A percentile compares a stretch with the other conserved stretches of the same genome.
Evolutionary conservation across 1,284 basidiomycete genomes (phyloP).

Genomic region (Butyriboletus appendiculatus): DNA sequence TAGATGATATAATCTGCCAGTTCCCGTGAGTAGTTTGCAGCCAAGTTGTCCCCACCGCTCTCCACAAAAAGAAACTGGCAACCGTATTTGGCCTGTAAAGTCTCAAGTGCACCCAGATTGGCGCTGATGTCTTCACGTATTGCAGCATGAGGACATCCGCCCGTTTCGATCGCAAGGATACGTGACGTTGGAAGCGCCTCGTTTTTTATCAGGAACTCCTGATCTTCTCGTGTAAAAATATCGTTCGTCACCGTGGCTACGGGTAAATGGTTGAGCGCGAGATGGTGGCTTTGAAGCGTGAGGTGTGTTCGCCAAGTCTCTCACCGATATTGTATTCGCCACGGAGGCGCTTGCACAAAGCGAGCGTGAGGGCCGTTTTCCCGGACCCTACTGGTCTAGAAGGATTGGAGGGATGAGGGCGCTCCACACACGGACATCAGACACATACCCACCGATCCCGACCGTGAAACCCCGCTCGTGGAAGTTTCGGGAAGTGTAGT

Average conservation of each 20-base stretch:
- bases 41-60: slow-evolving; percentile 95
- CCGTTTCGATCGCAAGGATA: slow-evolving; percentile 96
- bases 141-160: slow-evolving; percentile 94
- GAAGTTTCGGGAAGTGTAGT: slow-evolving; percentile 85
- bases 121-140: slow-evolving; percentile 98
- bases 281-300: background rate
- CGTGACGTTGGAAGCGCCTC: slow-evolving; percentile 83
- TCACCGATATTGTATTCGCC: slow-evolving; percentile 88
- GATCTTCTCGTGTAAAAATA: slow-evolving; percentile 97
- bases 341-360: slow-evolving; percentile 85
- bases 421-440: background rate
- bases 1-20: slow-evolving; percentile 98
- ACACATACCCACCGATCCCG: slow-evolving; percentile 89
- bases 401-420: slow-evolving; percentile 4
- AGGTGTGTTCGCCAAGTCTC: slow-evolving; percentile 16
- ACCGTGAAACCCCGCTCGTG: slow-evolving; percentile 94
- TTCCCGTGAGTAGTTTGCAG: slow-evolving; percentile 94
- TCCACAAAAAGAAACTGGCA: slow-evolving; percentile 92
- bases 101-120: slow-evolving; percentile 94
- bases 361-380: slow-evolving; percentile 93
- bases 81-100: slow-evolving; percentile 87
- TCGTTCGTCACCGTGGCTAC: slow-evolving; percentile 95
- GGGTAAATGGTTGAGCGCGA: slow-evolving; percentile 15
- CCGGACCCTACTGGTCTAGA: slow-evolving; percentile 93
- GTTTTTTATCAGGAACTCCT: slow-evolving; percentile 95